Conservation (phyloP, 2,329 filamentous ascomycete genomes). For the Fusarium lateritium region DNA sequence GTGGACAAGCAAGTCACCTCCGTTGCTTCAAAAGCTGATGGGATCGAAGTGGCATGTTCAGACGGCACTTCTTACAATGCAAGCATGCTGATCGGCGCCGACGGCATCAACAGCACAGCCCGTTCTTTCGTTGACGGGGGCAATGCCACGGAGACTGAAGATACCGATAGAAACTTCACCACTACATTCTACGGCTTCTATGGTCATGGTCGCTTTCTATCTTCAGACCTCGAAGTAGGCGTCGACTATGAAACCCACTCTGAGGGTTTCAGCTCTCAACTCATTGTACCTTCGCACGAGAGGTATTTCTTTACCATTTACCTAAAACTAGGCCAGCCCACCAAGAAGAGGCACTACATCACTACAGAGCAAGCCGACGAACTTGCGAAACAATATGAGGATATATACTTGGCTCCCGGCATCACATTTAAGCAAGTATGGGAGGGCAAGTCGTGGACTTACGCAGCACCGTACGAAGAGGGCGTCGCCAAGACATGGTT, state of each 20-base stretch:
- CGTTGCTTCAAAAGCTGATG: background rate
- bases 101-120: slow-evolving; percentile 37
- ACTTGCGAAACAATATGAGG: slow-evolving; percentile 12
- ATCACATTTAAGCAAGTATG: slow-evolving; percentile 25
- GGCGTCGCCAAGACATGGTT: slow-evolving; percentile 35
- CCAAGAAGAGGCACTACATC: background rate
- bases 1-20: slow-evolving; percentile 30
- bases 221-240: background rate
- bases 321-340: slow-evolving; percentile 18
- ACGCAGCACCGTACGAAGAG: slow-evolving; percentile 29
- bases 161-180: slow-evolving; percentile 5
- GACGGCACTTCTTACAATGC: slow-evolving; percentile 25
- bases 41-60: slow-evolving; percentile 29
- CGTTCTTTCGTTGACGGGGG: slow-evolving; percentile 16
- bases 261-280: slow-evolving; percentile 15
- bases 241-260: slow-evolving; percentile 33
- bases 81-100: slow-evolving; percentile 37
- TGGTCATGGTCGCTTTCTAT: slow-evolving; percentile 10
- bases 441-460: slow-evolving; percentile 20
- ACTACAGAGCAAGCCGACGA: slow-evolving; percentile 10
- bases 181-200: slow-evolving; percentile 36
- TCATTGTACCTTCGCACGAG: slow-evolving; percentile 27
- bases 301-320: slow-evolving; percentile 32
- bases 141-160: background rate
- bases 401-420: slow-evolving; percentile 5